Evolutionary conservation across 768 basidiomycete species (phyloP), one percentile per base, ranked within the genome.

Genomic region (Pleurotus salmoneostramineus): DNA sequence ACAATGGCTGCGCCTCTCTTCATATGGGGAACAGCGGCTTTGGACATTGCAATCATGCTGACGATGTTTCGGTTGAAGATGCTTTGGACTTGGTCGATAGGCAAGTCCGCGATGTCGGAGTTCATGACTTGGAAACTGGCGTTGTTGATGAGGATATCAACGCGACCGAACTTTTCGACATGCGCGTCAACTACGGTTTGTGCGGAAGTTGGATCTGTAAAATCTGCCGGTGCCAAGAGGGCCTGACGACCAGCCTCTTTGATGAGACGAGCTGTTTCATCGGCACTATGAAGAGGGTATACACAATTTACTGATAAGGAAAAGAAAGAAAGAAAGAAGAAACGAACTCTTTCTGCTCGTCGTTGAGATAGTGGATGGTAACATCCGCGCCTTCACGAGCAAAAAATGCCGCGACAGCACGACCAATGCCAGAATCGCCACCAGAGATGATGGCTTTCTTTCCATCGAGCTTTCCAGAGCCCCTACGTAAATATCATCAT

Each of bases 121-220:
- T 70, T 69, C 65, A 79, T 77, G 51, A 72, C 69, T 60, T 79
- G 77, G 63, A 83, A 81, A 43, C 74, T 76, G 15, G 82, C 83
- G 66, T 85, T 84, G 68, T 85, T 84, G 56, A 87, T 82, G 48
- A 85, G 72, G 49, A 87, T 74, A 64, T 87, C 79, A 31, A 84
- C 65, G 56, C 71, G 70, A 15, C 74, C 73, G 59, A 76, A 83
- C 47, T 65, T 71, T 34, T 71, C 60, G 57, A 84, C 61, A 64
- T 85, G 84, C 47, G 72, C 66, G 6, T 80, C 72, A 57, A 85
- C 69, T 56, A 82, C 67, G 2, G 70, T 65, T 62, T 83, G 72
- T 65, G 78, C 74, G 32, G 74, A 70, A 1, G 61, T 62, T 14
- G 73, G 71, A 3, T 75, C 63, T 64, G 74, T 75, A 21, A 87